A percentile compares a stretch with the other conserved stretches of the same genome.
phyloP scores from a whole-genome alignment of 257 asterid species.

The Nicotiana undulata region DNA sequence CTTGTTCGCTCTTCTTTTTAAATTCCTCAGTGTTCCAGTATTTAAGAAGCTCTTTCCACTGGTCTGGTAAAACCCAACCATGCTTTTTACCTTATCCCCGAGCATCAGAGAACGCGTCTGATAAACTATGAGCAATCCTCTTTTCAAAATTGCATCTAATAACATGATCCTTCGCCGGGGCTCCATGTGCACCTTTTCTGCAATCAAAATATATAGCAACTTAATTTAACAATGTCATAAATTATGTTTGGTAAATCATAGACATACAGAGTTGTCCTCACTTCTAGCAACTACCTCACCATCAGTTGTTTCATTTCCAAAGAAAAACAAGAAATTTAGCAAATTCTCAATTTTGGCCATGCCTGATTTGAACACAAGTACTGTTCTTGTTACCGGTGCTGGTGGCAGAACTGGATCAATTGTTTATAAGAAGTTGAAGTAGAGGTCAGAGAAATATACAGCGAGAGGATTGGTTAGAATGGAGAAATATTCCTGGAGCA shows the following conservation, averaged over 20 bases:
- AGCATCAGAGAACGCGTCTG: too few relatives aligned
- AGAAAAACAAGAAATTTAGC: conserved; percentile 11
- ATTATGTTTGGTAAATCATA: conserved; percentile 2
- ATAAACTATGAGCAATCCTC: too few relatives aligned
- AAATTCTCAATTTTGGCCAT: conserved; percentile 37
- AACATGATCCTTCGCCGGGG: too few relatives aligned
- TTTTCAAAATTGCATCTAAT: too few relatives aligned
- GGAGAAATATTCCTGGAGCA: too few relatives aligned
- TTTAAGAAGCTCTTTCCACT: too few relatives aligned
- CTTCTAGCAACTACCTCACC: background rate
- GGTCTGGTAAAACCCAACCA: too few relatives aligned
- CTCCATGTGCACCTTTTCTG: too few relatives aligned
- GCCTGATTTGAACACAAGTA: conserved; percentile 48
- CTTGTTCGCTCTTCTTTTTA: too few relatives aligned
- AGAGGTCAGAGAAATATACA: conserved; percentile 44
- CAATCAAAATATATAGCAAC: too few relatives aligned
- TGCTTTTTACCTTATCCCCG: too few relatives aligned
- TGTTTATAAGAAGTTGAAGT: conserved; percentile 85
- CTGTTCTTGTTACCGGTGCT: conserved; percentile 92
- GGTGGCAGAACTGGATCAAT: conserved; percentile 94
- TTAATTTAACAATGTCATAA: conserved; percentile 24
- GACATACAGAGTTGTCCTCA: conserved; percentile 13
- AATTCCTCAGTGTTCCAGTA: too few relatives aligned
- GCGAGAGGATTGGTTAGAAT: conserved; percentile 77
- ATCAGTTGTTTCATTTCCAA: background rate